Evolutionary conservation across 179 eudicot species (phyloP), one percentile per base, ranked within the genome.

Genomic region (Amaranthus tricolor): DNA sequence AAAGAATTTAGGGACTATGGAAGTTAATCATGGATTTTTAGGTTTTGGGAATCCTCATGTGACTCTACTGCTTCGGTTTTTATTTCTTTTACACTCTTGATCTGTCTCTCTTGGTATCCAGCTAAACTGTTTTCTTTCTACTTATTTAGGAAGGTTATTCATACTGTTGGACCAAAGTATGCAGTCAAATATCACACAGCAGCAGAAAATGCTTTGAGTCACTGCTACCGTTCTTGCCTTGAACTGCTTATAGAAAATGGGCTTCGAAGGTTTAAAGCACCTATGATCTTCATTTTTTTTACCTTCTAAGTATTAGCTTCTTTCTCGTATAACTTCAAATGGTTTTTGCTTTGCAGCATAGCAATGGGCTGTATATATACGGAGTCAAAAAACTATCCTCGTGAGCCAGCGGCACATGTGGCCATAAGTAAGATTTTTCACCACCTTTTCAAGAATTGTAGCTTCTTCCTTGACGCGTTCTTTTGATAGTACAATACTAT

Each of bases 321-420:
- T n/a, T 24, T 60, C 13, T 45, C 49, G 20, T 53, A 51, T 72
- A 44, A 74, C 17, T 67, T 56, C 45, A 31, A 63, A 5, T 63
- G 56, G 56, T 77, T 49, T 80, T 47, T 83, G 43, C 76, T 61
- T 78, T 87, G 92, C 96, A 95, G 99, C 86, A 93, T 95, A 82
- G 98, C 99, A 66, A 82, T 86, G 90, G 96, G 97, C 51, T 93
- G 98, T 74, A 91, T 95, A 60, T 93, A 95, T 77, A 87, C 98
- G 58, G 98, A 95, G 71, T 84, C 97, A 67, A 95, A 95, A 83
- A 93, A 86, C 70, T 95, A 95, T 81, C 99, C 99, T 69, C 97
- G 99, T 83, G 99, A 95, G 88, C 98, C 99, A 62, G 99, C 98
- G 54, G 98, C 99, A 31, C 99, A 95, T 73, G 99, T 95, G 81